Evolutionary conservation across 805 yeast species (phyloP), one percentile per base, ranked within the genome.

Genomic region (Candida silvicultrix): DNA sequence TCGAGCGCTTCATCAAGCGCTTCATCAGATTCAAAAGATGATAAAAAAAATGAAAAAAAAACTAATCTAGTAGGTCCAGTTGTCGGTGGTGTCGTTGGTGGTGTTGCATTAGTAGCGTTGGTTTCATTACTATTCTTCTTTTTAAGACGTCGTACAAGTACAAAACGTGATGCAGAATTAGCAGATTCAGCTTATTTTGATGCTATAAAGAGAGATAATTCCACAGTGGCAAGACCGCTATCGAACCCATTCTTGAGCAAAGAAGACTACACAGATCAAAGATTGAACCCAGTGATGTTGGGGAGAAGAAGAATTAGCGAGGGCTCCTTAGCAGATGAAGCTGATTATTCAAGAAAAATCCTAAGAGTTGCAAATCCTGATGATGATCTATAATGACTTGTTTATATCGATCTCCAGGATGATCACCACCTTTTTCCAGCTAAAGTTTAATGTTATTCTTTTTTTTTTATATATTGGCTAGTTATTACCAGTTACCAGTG

Each of bases 311-410:
- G 96, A 52, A 73, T 87, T 50, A 81, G 89, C 56, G 92, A 86
- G 57, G 96, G 96, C 5, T 81, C 92, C 2, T 70, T 90, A 45
- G 90, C 95, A 11, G 95, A 89, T 62, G 95, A 85, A 50, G 80
- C 87, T 4, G 94, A 87, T 62, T 86, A 83, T 65, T 75, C 86
- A 42, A 73, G 89, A 59, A 88, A 88, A 67, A 81, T 87, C 18
- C 70, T 90, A 41, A 83, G 89, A 49, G 95, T 90, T 12, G 90
- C 95, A 31, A 90, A 90, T 58, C 96, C 97, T 1, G 96, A 88
- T 62, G 81, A 75, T 52, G 54, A 50, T 37, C 25, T 37, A 37
- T 37, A 11, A 37, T 37, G 12, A 5, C 5, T 5, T 20, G n/a
- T 16, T 14, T 7, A 15, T 31, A 31, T 28, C 12, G 31, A 28